Evolutionary conservation across 2,329 filamentous ascomycete genomes (phyloP).

Genomic region (Sporothrix brasiliensis): DNA sequence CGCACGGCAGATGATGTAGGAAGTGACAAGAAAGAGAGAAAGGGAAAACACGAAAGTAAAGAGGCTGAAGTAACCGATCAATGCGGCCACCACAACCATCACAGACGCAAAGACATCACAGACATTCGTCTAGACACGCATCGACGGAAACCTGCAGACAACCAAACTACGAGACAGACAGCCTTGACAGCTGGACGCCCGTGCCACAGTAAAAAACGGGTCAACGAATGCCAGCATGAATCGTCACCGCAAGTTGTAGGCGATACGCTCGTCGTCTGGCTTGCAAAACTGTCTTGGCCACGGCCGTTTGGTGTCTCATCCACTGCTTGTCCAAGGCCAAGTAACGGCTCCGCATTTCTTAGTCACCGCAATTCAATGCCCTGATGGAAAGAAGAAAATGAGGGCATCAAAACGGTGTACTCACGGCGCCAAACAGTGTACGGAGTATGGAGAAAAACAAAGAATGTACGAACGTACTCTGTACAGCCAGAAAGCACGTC

Average conservation of each 20-base stretch:
- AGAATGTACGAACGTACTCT: no score
- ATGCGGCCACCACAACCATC: neutral
- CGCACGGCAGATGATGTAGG: constrained; percentile 8
- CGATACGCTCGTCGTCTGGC: neutral
- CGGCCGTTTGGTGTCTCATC: constrained; percentile 27
- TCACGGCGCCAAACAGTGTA: neutral
- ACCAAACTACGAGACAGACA: no score
- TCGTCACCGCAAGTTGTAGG: constrained; percentile 11
- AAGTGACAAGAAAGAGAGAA: neutral
- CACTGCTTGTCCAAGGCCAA: no score
- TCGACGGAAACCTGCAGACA: neutral
- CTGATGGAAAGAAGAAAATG: neutral
- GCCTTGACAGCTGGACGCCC: neutral
- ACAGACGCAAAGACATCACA: constrained; percentile 6
- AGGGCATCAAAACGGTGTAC: neutral
- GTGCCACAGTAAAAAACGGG: neutral
- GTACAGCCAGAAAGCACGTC: neutral
- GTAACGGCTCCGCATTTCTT: neutral
- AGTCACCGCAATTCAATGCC: neutral
- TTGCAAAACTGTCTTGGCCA: constrained; percentile 20
- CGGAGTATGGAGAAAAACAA: no score
- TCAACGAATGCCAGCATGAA: neutral
- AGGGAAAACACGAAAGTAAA: neutral
- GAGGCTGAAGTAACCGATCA: neutral
- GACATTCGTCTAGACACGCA: constrained; percentile 15